phyloP scores from a whole-genome alignment of 805 yeast species.

The Clavispora fructus region DNA sequence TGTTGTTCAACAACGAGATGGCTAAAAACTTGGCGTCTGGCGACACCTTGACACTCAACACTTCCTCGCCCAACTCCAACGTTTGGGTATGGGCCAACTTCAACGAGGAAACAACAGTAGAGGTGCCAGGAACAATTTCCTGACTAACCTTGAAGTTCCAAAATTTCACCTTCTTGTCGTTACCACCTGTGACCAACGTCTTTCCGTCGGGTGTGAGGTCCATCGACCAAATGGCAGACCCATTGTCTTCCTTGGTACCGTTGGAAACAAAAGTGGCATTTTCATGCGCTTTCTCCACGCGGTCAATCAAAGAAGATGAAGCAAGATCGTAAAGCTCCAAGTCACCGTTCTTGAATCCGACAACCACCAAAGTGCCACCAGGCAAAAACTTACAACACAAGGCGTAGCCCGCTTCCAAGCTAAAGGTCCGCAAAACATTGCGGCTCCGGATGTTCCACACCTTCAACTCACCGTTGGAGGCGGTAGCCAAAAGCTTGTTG shows the following conservation, averaged over 20 bases:
- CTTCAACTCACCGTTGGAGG: constrained; percentile 84
- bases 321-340: constrained; percentile 83
- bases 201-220: constrained; percentile 85
- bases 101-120: constrained; percentile 45
- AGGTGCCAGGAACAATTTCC: constrained; percentile 68
- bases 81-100: constrained; percentile 71
- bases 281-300: constrained; percentile 63
- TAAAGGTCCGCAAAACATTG: constrained; percentile 76
- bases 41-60: constrained; percentile 71
- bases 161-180: constrained; percentile 83
- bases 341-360: constrained; percentile 85
- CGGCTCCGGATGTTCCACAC: constrained; percentile 77
- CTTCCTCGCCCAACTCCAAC: constrained; percentile 81
- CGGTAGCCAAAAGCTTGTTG: constrained; percentile 75
- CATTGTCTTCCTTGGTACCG: constrained; percentile 22
- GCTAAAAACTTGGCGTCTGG: constrained; percentile 77
- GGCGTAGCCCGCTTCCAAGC: constrained; percentile 74
- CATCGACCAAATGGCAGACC: constrained; percentile 78
- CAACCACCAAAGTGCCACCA: constrained; percentile 81
- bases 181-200: constrained; percentile 84
- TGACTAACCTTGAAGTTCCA: constrained; percentile 77
- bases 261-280: constrained; percentile 1
- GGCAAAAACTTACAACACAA: constrained; percentile 78
- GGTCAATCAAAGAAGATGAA: constrained; percentile 66
- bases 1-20: constrained; percentile 81